These are phyloP conservation scores for Saprolegnia parasitica DNA, from an alignment of 352 stramenopile genomes.

Conservation along the genomic window DNA sequence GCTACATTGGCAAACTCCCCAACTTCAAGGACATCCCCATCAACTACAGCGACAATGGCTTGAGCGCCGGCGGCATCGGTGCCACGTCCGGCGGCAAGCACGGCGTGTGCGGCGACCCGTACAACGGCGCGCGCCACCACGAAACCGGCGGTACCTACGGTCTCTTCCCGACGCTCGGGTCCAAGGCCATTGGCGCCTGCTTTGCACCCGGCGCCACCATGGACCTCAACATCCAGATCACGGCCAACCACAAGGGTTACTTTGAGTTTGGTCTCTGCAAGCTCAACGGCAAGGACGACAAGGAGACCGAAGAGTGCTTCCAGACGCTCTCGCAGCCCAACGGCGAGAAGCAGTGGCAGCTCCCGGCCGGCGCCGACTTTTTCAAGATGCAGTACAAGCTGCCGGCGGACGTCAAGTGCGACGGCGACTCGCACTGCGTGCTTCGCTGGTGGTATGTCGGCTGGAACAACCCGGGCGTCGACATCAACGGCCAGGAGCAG, in stretches of 20 bases:
- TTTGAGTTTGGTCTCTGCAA: conserved; percentile 50
- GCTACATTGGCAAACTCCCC: neutral
- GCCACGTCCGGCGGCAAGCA: conserved; percentile 9
- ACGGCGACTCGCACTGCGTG: conserved; percentile 31
- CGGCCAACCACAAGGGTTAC: conserved; percentile 47
- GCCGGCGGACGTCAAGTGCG: conserved; percentile 27
- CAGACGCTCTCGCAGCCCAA: conserved; percentile 36
- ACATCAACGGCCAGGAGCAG: conserved; percentile 28
- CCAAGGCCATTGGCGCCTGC: conserved; percentile 22
- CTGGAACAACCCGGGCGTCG: conserved; percentile 28
- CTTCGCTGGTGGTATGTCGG: conserved; percentile 31
- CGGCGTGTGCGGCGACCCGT: conserved; percentile 16
- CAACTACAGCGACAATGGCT: conserved; percentile 16
- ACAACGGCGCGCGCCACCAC: conserved; percentile 7
- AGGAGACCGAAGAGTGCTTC: conserved; percentile 24
- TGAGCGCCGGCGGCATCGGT: conserved; percentile 9
- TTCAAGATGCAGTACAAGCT: conserved; percentile 30
- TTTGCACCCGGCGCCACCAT: conserved; percentile 29
- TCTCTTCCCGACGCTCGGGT: neutral
- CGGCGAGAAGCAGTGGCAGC: conserved; percentile 29
- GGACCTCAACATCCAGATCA: conserved; percentile 39
- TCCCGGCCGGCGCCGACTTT: conserved; percentile 15
- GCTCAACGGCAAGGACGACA: conserved; percentile 22
- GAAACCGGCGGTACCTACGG: conserved; percentile 23
- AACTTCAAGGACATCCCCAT: conserved; percentile 1